Percentiles rank a stretch among this genome's conserved stretches.
Evolutionary conservation across 2,329 filamentous ascomycete genomes (phyloP).

Genomic region (Volutella citrinella): DNA sequence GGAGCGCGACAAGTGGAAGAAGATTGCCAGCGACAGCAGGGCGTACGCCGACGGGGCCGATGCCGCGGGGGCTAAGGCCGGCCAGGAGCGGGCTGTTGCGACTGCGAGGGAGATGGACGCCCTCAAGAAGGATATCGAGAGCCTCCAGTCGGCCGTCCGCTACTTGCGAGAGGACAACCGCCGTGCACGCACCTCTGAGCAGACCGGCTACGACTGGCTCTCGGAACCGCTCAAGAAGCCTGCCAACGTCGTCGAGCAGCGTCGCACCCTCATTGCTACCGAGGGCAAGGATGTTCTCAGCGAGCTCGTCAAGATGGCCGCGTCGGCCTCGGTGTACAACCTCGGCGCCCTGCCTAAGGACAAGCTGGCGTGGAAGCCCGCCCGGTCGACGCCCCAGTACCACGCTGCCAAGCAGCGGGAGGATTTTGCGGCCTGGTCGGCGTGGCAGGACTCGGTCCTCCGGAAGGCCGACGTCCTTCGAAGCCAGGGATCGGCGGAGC

Average conservation of each 20-base stretch:
- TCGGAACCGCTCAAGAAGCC: slow-evolving; percentile 56
- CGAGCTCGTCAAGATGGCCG: slow-evolving; percentile 62
- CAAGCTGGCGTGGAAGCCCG: slow-evolving; percentile 64
- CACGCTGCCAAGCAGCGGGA: slow-evolving; percentile 64
- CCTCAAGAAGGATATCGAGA: slow-evolving; percentile 66
- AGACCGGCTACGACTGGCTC: slow-evolving; percentile 56
- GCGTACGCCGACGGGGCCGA: slow-evolving; percentile 53
- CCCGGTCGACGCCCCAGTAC: slow-evolving; percentile 61
- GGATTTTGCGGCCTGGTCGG: slow-evolving; percentile 60
- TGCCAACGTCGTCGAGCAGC: slow-evolving; percentile 43
- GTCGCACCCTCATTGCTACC: slow-evolving; percentile 49
- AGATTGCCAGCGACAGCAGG: slow-evolving; percentile 61
- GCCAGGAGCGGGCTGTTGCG: slow-evolving; percentile 65
- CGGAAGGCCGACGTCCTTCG: slow-evolving; percentile 47
- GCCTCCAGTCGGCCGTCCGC: slow-evolving; percentile 62
- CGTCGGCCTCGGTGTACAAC: slow-evolving; percentile 55
- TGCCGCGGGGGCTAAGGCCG: slow-evolving; percentile 51
- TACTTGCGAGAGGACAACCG: slow-evolving; percentile 67
- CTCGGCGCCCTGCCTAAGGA: slow-evolving; percentile 56
- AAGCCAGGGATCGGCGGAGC: too few species aligned
- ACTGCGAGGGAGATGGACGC: slow-evolving; percentile 71
- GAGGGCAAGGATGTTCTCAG: slow-evolving; percentile 64
- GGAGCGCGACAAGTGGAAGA: slow-evolving; percentile 69
- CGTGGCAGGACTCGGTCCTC: slow-evolving; percentile 54
- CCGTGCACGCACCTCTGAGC: slow-evolving; percentile 56